A percentile compares a stretch with the other conserved stretches of the same genome.
Evolutionary conservation across 148 eudicot genomes (phyloP).

Genomic region (Chenopodium quinoa): DNA sequence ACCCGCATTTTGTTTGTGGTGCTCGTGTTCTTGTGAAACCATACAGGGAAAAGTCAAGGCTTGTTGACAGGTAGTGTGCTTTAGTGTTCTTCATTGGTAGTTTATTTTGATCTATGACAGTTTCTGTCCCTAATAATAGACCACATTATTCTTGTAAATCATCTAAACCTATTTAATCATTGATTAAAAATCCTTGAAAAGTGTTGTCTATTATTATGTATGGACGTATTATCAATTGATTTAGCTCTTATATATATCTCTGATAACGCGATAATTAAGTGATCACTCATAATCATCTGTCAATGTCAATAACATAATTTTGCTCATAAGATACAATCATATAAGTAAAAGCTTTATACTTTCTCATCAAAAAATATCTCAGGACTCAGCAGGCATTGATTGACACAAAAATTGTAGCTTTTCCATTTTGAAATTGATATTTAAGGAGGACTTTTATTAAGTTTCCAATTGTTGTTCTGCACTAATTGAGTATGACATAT

Average conservation of each 20-base stretch:
- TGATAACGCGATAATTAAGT: neutral
- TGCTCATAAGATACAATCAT: neutral
- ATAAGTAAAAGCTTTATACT: neutral
- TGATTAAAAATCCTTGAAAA: too few species aligned
- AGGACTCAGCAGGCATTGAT: neutral
- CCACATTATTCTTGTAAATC: neutral
- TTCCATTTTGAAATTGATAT: neutral
- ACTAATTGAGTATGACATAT: neutral
- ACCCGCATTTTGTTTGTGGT: slow-evolving; percentile 66
- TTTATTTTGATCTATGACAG: neutral
- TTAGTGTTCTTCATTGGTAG: neutral
- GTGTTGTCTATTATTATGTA: too few species aligned
- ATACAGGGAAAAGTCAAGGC: slow-evolving; percentile 55
- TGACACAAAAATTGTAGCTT: neutral
- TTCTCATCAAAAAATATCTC: neutral
- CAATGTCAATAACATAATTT: neutral
- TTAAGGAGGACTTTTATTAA: neutral
- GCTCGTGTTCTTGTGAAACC: slow-evolving; percentile 78
- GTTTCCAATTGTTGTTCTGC: neutral
- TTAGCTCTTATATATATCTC: neutral
- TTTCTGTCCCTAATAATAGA: neutral
- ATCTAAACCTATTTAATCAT: too few species aligned
- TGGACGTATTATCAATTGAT: too few species aligned
- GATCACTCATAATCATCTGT: neutral
- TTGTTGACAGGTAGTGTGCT: slow-evolving; percentile 45